Percentiles rank a stretch among this genome's conserved stretches.
phyloP scores from a whole-genome alignment of 805 yeast genomes.

The Saccharomycopsis malanga region DNA sequence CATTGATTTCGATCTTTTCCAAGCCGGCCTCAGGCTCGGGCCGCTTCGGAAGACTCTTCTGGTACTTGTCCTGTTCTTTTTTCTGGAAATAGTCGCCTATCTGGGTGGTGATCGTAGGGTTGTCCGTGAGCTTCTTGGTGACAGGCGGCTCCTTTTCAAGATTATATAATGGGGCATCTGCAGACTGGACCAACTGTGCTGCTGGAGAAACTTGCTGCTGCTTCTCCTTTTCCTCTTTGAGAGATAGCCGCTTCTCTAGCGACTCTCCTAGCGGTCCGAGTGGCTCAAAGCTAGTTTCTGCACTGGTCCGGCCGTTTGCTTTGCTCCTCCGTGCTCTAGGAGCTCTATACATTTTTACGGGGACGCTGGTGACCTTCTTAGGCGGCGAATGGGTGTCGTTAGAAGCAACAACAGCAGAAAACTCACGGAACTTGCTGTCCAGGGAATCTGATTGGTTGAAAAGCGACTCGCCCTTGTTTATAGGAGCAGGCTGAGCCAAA shows the following conservation, averaged over 20 bases:
- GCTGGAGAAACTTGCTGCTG: constrained; percentile 25
- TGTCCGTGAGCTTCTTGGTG: constrained; percentile 17
- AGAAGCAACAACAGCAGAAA: constrained; percentile 8
- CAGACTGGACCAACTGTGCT: constrained; percentile 36
- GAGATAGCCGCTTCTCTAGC: constrained; percentile 29
- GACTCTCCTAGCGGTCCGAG: constrained; percentile 26
- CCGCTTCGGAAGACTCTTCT: constrained; percentile 18
- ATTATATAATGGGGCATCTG: constrained; percentile 50
- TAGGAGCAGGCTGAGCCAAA: constrained; percentile 4
- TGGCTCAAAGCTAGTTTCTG: constrained; percentile 12
- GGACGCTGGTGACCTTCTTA: constrained; percentile 25
- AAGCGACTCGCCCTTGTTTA: constrained; percentile 22
- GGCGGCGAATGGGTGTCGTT: constrained; percentile 1
- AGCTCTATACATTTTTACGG: constrained; percentile 39
- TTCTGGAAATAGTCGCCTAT: constrained; percentile 18
- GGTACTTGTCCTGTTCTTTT: constrained; percentile 7
- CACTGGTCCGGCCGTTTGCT: constrained; percentile 18
- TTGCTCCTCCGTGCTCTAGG: constrained; percentile 37
- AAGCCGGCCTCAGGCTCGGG: constrained; percentile 19
- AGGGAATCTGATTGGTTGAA: constrained; percentile 10
- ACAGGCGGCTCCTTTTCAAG: constrained; percentile 27
- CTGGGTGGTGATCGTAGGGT: constrained; percentile 15
- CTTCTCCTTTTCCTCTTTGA: constrained; percentile 28
- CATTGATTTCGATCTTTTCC: constrained; percentile 52
- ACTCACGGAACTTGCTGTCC: constrained; percentile 11